A percentile compares a stretch with the other conserved stretches of the same genome.
phyloP scores from a whole-genome alignment of 192 early-diverging fungal species.

The Linderina pennispora region DNA sequence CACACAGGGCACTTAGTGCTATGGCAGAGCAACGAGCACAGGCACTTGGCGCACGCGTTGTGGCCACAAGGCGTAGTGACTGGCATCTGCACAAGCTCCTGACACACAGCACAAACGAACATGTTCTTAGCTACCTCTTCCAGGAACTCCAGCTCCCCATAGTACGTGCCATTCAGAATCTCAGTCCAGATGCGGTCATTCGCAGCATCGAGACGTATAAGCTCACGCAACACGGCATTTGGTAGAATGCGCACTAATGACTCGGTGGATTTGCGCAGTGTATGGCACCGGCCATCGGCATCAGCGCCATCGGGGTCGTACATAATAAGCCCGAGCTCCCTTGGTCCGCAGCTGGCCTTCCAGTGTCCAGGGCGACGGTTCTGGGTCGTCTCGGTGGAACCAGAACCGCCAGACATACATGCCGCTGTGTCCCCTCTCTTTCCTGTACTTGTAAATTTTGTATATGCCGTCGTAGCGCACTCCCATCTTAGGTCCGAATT shows the following conservation, averaged over 20 bases:
- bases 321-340: slow-evolving; percentile 43
- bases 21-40: slow-evolving; percentile 21
- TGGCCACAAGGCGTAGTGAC: slow-evolving; percentile 37
- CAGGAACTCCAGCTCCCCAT: slow-evolving; percentile 17
- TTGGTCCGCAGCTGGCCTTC: slow-evolving; percentile 46
- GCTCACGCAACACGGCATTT: too few species aligned
- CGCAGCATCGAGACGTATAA: too few species aligned
- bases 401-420: slow-evolving; percentile 56
- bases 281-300: too few species aligned
- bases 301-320: slow-evolving; percentile 15
- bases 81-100: slow-evolving; percentile 35
- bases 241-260: too few species aligned
- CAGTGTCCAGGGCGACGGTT: slow-evolving; percentile 58
- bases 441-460: slow-evolving; percentile 61
- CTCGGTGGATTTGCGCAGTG: too few species aligned
- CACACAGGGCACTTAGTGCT: slow-evolving; percentile 37
- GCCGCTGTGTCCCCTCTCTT: slow-evolving; percentile 40
- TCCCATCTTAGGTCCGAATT: slow-evolving; percentile 49
- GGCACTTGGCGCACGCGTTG: slow-evolving; percentile 33
- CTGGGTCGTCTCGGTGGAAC: slow-evolving; percentile 58
- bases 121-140: slow-evolving; percentile 18
- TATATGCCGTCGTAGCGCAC: slow-evolving; percentile 65
- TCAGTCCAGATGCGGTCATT: slow-evolving; percentile 38
- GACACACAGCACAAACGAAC: slow-evolving; percentile 38
- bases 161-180: slow-evolving; percentile 5